Base-by-base conservation (phyloP, 2,329 filamentous ascomycete species). In the Dothideomycetidae sp. region DNA sequence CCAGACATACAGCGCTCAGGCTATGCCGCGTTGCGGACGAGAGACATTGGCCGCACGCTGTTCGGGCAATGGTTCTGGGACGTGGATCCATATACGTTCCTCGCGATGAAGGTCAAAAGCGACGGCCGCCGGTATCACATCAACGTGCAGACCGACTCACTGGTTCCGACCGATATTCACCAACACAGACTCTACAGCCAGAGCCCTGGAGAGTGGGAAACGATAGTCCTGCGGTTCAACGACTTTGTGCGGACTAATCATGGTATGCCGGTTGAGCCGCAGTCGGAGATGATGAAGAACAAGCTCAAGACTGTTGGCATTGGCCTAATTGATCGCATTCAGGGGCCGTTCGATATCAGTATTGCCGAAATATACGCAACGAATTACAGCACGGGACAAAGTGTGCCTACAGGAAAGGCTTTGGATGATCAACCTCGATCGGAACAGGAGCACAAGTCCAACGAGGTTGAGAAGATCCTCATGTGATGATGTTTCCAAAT, bases 161-260 rank as follows among this genome's bases (percentile, higher is more conserved):
- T 98, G 39, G 82, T 93, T 33, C 81, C 84, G 9, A 88, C 85
- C n/a, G 90, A 98, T 56, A 68, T 98, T 45, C 90, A 96, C 58
- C 90, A 98, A 57, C 90, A 98, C 58, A 70, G 90, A 34, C 61
- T 98, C 3, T 93, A 84, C 48, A 70, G 79, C 5, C 78, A 77
- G 51, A 72, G 73, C 5, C 77, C 81, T 0, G 85, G 85, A 1
- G 71, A 86, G 50, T 98, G 90, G 90, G 88, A 98, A 67, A 94
- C 90, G 2, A 72, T 94, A n/a, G 59, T 92, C 32, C 79, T 98
- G 45, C 81, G 80, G 44, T 90, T 86, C 71, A 79, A 78, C 49
- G 84, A 93, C 46, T 96, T 98, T 60, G 88, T 98, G 42, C 71
- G 90, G 45, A 98, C 90, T 10, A 96, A 94, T 54, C 75, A 92